Evolutionary conservation across 768 basidiomycete genomes (phyloP), one percentile per base, ranked within the genome.

Genomic region (Lactarius tabidus): DNA sequence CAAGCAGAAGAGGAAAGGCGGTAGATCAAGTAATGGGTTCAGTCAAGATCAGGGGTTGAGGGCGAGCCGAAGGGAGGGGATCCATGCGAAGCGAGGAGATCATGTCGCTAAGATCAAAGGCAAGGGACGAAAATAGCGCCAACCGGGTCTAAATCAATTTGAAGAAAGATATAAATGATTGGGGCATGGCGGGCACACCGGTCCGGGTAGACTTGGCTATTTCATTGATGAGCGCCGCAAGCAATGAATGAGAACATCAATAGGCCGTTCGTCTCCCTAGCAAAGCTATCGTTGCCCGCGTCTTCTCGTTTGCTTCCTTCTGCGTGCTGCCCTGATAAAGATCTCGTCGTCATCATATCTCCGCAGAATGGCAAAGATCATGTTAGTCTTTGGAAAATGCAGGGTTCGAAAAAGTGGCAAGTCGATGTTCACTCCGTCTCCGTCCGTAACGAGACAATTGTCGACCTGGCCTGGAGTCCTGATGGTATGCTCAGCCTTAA

Each of bases 281-380:
- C 85, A 28, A 80, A 78, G 36, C 73, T 89, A 35, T 80, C 80
- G 51, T 75, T 91, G 15, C 83, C 87, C 7, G 77, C 83, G 8
- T 77, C 83, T 35, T 83, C 83, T 61, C 84, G 87, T 45, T 70
- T 92, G 35, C 75, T 89, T 29, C 63, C 78, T 12, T 82, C 85
- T 26, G 84, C 91, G 55, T 92, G 91, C 70, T 91, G 91, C 73
- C 90, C 91, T 10, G 91, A 93, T 77, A 93, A 93, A 74, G 91
- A 93, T 74, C 78, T 93, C 48, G 76, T 92, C 5, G 78, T 87
- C 31, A 77, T 91, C 9, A 77, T 92, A 57, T 86, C 87, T 64
- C 82, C 85, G 33, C 77, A 87, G 29, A 89, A 85, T 36, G 85
- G 85, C 36, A 81, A 82, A 67, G 89, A 91, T 71, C 82, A 85